phyloP scores from a whole-genome alignment of 352 stramenopile genomes.

The Globisporangium cylindrosporum region DNA sequence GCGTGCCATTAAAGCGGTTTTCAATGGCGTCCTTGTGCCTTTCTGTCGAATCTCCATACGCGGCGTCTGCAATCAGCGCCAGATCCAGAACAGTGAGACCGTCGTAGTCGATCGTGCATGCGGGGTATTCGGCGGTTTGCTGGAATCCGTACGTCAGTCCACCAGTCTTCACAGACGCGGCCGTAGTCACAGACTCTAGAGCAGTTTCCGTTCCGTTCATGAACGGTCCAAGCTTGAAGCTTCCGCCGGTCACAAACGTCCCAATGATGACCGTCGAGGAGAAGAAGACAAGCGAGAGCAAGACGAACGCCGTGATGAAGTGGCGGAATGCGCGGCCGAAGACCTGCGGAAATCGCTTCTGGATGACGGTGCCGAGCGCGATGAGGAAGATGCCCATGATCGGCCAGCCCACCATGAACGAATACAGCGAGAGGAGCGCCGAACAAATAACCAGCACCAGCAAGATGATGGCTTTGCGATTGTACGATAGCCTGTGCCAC shows the following conservation, averaged over 20 bases:
- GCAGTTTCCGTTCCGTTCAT: conserved; percentile 38
- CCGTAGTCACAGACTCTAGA: conserved; percentile 21
- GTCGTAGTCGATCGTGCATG: conserved; percentile 64
- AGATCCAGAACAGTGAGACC: conserved; percentile 69
- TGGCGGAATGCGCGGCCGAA: conserved; percentile 70
- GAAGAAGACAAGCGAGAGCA: conserved; percentile 82
- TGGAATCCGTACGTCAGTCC: conserved; percentile 47
- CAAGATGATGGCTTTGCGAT: conserved; percentile 42
- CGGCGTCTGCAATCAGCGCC: conserved; percentile 73
- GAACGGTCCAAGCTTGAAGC: conserved; percentile 51
- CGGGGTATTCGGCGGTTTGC: conserved; percentile 60
- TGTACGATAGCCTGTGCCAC: conserved; percentile 50
- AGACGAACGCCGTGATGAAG: conserved; percentile 71
- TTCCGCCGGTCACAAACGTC: conserved; percentile 58
- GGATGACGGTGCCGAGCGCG: conserved; percentile 58
- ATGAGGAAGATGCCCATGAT: conserved; percentile 74
- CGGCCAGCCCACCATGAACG: conserved; percentile 69
- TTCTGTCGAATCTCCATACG: conserved; percentile 65
- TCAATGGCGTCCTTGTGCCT: conserved; percentile 54
- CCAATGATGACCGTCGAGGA: conserved; percentile 75
- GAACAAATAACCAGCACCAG: conserved; percentile 50
- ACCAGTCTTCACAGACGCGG: conserved; percentile 34
- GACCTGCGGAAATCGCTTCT: conserved; percentile 72
- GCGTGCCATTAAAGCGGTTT: conserved; percentile 78
- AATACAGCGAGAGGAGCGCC: conserved; percentile 54